Percentiles rank a stretch among this genome's conserved stretches.
phyloP scores from a whole-genome alignment of 345 rosid genomes.

The Eucalyptus pauciflora region DNA sequence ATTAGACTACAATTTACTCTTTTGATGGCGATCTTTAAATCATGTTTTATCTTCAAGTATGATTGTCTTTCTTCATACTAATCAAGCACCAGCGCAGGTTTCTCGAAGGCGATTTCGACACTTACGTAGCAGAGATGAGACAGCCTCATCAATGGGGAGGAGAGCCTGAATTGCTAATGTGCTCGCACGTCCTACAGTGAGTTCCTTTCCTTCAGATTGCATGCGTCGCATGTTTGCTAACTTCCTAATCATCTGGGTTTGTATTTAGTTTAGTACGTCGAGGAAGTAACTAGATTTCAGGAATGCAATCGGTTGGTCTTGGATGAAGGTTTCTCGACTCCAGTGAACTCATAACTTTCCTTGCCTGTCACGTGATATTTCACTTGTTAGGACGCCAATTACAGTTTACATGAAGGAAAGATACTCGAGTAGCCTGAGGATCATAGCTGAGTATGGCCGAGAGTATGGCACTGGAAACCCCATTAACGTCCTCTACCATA shows the following conservation, averaged over 20 bases:
- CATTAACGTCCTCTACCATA: conserved; percentile 41
- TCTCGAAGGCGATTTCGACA: conserved; percentile 50
- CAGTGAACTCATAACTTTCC: not conserved
- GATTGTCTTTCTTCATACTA: not conserved
- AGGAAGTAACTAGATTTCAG: not conserved
- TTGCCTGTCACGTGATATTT: not conserved
- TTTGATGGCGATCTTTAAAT: not conserved
- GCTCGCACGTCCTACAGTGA: conserved; percentile 50
- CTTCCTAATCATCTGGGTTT: not conserved
- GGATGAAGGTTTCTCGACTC: not conserved
- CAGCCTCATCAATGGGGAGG: conserved; percentile 71
- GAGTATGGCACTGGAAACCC: conserved; percentile 47
- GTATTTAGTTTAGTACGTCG: not conserved
- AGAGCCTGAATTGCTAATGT: conserved; percentile 71
- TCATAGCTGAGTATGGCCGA: conserved; percentile 55
- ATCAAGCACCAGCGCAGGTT: conserved; percentile 21
- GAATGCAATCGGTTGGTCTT: not conserved
- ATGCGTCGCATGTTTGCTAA: not conserved
- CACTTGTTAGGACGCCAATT: conserved; percentile 32
- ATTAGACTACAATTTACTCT: not conserved
- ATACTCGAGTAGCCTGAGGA: conserved; percentile 18
- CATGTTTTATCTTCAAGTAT: not conserved
- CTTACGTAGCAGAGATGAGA: conserved; percentile 42
- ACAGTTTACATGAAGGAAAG: conserved; percentile 44
- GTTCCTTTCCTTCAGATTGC: not conserved